These are phyloP conservation scores for Cryptosporidium parvum DNA, from an alignment of 169 alveolate species.

Conservation along the genomic window DNA sequence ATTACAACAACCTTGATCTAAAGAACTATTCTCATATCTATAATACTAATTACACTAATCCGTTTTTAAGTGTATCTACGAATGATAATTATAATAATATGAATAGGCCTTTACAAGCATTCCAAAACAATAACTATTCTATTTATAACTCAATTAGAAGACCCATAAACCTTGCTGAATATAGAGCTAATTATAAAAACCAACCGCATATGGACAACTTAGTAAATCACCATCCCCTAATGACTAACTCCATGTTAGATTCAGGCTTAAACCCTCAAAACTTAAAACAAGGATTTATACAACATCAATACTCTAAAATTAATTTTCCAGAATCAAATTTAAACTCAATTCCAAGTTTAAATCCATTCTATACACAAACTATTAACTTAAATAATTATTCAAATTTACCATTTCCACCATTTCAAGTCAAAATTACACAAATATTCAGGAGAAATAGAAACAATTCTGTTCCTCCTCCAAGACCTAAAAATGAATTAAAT, in stretches of 20 bases:
- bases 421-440: constrained; percentile 42
- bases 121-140: background rate
- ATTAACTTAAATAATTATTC: background rate
- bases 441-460: constrained; percentile 53
- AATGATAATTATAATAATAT: background rate
- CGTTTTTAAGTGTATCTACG: background rate
- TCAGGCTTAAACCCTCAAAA: background rate
- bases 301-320: background rate
- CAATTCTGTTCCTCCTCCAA: constrained; percentile 34
- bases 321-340: background rate
- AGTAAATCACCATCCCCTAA: background rate
- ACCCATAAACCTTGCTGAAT: background rate
- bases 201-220: background rate
- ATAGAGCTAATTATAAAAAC: no score
- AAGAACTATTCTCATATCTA: background rate
- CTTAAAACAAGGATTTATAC: background rate
- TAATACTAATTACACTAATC: background rate
- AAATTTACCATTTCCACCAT: constrained; percentile 13
- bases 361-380: background rate
- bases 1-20: background rate
- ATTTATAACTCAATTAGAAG: background rate
- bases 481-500: background rate
- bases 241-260: background rate
- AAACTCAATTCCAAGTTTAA: background rate
- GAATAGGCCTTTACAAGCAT: background rate